Base-by-base conservation (phyloP, 805 yeast species). In the Yarrowia divulgata region DNA sequence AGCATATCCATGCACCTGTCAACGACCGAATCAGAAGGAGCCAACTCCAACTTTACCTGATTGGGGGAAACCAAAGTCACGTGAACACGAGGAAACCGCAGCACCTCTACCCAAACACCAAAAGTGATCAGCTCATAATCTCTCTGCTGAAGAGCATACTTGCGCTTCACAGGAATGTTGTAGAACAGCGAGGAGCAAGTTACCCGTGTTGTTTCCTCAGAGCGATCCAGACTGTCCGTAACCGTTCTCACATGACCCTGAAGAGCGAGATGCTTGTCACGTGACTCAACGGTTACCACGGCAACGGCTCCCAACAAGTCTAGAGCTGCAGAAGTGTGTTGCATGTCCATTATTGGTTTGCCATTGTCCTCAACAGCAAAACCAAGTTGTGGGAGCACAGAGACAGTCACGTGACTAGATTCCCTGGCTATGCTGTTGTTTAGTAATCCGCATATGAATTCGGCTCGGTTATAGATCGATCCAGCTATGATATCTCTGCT, bases 121-220 rank as follows among this genome's bases (percentile, higher is more conserved):
- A 43, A 45, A 3, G 45, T 14, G 2, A 45, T 13, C 42, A 32
- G 50, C 13, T 60, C 66, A 18, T 43, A 60, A 34, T 60, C 66
- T 32, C 37, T 34, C 19, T 60, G 66, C 7, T 60, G 52, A 18
- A 60, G 52, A n/a, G 52, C 66, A n/a, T 45, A 60, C 42, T 60
- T 60, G n/a, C 66, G 66, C 8, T 60, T 60, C n/a, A 60, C 66
- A 19, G 66, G 66, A 14, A 60, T 9, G 34, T 60, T 60, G 52
- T 60, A 60, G n/a, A 34, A 60, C 8, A 60, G 52, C 13, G 66
- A 42, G 18, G 64, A 57, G 37, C 48, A 40, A 6, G 49, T 42
- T 10, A 43, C 18, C n/a, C 42, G 40, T 1, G 46, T 29, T 19
- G 29, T 23, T 23, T 4, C 29, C 29, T 23, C 29, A 23, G 29